These are phyloP conservation scores for Platismatia glauca DNA, from an alignment of 495 filamentous ascomycete species.

Conservation along the genomic window DNA sequence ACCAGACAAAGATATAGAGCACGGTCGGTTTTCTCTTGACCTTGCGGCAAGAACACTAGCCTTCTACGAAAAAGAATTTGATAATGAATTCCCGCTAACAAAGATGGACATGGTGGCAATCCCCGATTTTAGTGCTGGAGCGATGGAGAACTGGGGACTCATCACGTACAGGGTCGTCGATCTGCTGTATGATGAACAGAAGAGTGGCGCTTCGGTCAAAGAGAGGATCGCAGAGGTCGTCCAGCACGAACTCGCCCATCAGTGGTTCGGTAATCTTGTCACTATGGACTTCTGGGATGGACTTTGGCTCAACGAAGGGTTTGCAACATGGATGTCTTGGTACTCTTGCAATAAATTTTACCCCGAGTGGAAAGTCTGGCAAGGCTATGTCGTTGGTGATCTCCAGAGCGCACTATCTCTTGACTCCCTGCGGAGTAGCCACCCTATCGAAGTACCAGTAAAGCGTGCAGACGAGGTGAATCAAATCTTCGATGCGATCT, in stretches of 20 bases:
- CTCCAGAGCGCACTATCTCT: conserved; percentile 78
- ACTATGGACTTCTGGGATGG: conserved; percentile 99
- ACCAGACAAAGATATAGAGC: conserved; percentile 55
- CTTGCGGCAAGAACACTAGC: conserved; percentile 49
- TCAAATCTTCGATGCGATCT: conserved; percentile 98
- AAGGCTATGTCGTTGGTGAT: conserved; percentile 84
- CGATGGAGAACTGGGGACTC: conserved; percentile 99
- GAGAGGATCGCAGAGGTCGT: conserved; percentile 90
- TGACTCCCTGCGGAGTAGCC: conserved; percentile 87
- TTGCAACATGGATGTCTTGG: conserved; percentile 82
- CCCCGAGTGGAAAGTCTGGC: conserved; percentile 99
- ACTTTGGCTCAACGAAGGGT: conserved; percentile 96
- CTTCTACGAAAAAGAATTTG: conserved; percentile 49
- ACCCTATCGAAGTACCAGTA: conserved; percentile 95
- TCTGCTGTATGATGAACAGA: conserved; percentile 85
- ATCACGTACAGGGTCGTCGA: conserved; percentile 93
- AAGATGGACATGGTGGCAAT: conserved; percentile 99
- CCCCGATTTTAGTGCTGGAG: conserved; percentile 85
- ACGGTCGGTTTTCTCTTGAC: conserved; percentile 56
- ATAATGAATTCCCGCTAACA: conserved; percentile 45
- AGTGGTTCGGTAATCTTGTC: conserved; percentile 98
- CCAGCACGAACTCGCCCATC: conserved; percentile 94
- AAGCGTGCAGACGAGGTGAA: conserved; percentile 93
- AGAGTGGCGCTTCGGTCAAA: conserved; percentile 81
- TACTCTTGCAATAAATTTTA: conserved; percentile 64